Evolutionary conservation across 2,329 filamentous ascomycete species (phyloP).

Genomic region (Penicillium hordei): DNA sequence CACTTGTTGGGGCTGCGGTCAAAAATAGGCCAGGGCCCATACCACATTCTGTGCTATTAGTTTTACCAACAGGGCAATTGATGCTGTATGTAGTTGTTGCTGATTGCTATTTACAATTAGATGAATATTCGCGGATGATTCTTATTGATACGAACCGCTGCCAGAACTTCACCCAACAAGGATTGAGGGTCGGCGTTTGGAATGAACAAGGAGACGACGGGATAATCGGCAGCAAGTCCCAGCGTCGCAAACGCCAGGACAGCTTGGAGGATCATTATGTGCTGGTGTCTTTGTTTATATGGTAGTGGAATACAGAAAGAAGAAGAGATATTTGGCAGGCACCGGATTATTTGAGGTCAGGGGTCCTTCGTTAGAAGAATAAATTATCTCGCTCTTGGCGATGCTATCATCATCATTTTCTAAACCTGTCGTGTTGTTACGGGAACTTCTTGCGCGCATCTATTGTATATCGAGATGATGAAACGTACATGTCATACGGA

Average conservation of each 20-base stretch:
- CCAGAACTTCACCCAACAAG: constrained; percentile 28
- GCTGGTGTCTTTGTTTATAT: background rate
- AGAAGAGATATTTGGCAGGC: background rate
- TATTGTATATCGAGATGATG: background rate
- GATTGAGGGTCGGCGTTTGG: constrained; percentile 24
- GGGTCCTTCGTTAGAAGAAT: background rate
- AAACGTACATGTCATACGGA: background rate
- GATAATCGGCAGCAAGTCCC: constrained; percentile 20
- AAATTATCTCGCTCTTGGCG: too few species aligned
- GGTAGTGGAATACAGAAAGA: background rate
- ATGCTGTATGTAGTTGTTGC: constrained; percentile 30
- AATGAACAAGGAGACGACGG: constrained; percentile 29
- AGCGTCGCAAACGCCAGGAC: constrained; percentile 19
- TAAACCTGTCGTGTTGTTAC: background rate
- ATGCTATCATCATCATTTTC: background rate
- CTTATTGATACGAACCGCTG: constrained; percentile 17
- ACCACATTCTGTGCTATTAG: constrained; percentile 25
- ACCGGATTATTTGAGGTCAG: background rate
- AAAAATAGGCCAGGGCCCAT: constrained; percentile 29
- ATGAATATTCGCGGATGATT: background rate
- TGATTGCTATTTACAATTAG: constrained; percentile 17
- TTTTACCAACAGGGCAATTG: constrained; percentile 26
- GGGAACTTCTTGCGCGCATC: background rate
- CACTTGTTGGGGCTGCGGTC: constrained; percentile 18
- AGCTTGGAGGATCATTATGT: constrained; percentile 16